These are phyloP conservation scores for Penicillium bialowiezense DNA, from an alignment of 495 filamentous ascomycete species.

Conservation along the genomic window DNA sequence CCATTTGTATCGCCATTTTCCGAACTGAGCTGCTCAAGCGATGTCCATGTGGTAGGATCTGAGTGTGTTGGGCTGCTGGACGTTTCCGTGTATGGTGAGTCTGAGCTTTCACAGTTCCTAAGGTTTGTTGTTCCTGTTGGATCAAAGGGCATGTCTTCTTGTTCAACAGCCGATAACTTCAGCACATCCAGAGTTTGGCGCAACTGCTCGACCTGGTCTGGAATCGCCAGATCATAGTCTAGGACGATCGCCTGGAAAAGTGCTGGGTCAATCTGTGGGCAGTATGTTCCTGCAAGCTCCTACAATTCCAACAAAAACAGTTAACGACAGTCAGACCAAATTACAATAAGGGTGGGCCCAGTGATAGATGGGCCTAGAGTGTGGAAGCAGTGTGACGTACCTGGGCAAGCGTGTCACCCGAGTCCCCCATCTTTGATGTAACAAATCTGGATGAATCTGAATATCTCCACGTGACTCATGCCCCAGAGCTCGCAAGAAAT, in stretches of 20 bases:
- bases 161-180: constrained; percentile 55
- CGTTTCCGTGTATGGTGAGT: neutral
- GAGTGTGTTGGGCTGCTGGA: neutral
- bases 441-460: no score
- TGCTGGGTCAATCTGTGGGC: constrained; percentile 61
- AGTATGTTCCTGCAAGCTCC: constrained; percentile 52
- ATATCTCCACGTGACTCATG: no score
- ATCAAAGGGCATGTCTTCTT: constrained; percentile 73
- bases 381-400: neutral
- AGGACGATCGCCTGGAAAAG: constrained; percentile 61
- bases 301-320: no score
- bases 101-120: constrained; percentile 16
- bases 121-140: constrained; percentile 58
- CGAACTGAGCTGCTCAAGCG: neutral
- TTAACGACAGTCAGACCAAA: neutral
- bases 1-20: neutral
- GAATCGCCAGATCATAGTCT: constrained; percentile 59
- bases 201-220: constrained; percentile 48
- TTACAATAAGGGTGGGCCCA: neutral
- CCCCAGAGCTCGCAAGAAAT: no score
- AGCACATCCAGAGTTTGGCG: constrained; percentile 55
- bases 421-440: neutral
- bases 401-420: constrained; percentile 1
- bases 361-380: neutral
- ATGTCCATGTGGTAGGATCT: neutral